A percentile compares a stretch with the other conserved stretches of the same genome.
These are phyloP conservation scores for Seminavis robusta DNA, from an alignment of 108 stramenopile species.

Conservation along the genomic window DNA sequence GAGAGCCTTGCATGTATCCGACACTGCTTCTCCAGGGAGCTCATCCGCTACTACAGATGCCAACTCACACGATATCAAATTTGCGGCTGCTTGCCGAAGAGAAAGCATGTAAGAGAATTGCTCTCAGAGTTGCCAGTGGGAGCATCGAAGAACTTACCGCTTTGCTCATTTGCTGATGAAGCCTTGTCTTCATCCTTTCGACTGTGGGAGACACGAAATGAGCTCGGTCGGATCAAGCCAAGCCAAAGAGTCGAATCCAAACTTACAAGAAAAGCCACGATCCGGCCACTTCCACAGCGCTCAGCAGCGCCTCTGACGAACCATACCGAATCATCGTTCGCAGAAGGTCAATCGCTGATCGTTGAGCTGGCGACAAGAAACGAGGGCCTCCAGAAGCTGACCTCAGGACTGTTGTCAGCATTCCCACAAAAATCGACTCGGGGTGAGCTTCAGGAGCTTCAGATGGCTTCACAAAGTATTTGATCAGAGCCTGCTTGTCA, in stretches of 20 bases:
- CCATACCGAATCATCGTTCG: slow-evolving; percentile 59
- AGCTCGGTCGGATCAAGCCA: not conserved
- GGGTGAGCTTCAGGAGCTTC: slow-evolving; percentile 25
- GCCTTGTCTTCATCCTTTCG: slow-evolving; percentile 3
- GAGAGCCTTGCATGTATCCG: not conserved
- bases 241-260: not conserved
- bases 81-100: too few species aligned
- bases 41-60: not conserved
- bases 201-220: not conserved
- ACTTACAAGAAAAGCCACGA: slow-evolving; percentile 11
- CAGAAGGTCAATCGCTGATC: slow-evolving; percentile 57
- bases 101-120: too few species aligned
- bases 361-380: slow-evolving; percentile 77
- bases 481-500: slow-evolving; percentile 19
- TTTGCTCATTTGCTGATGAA: not conserved
- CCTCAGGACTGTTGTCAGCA: slow-evolving; percentile 41
- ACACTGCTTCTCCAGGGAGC: not conserved
- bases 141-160: too few species aligned
- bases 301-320: slow-evolving; percentile 54
- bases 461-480: slow-evolving; percentile 3
- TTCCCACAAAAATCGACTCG: slow-evolving; percentile 53
- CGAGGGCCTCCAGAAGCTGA: slow-evolving; percentile 40
- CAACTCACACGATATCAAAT: slow-evolving; percentile 3
- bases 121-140: too few species aligned
- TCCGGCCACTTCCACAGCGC: slow-evolving; percentile 32